phyloP scores from a whole-genome alignment of 805 yeast species.

The Metschnikowia amazonensis region DNA sequence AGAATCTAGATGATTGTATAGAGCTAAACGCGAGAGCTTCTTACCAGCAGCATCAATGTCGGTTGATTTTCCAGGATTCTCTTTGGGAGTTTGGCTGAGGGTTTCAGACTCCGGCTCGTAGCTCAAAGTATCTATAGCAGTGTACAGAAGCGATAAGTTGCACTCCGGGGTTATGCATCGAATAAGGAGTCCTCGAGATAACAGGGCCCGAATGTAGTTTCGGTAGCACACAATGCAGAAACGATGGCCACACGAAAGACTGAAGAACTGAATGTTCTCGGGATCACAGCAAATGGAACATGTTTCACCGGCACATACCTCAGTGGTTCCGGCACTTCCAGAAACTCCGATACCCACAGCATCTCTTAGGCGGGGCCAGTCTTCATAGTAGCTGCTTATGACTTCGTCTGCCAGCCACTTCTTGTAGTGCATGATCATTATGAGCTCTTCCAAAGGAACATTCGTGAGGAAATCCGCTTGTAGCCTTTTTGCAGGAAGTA shows the following conservation, averaged over 20 bases:
- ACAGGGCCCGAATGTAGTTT: slow-evolving; percentile 50
- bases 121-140: slow-evolving; percentile 30
- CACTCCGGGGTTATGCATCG: slow-evolving; percentile 67
- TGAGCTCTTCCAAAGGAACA: slow-evolving; percentile 28
- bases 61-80: not conserved
- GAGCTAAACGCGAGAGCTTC: not conserved
- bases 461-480: slow-evolving; percentile 24
- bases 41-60: not conserved
- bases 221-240: slow-evolving; percentile 69
- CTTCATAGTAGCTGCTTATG: slow-evolving; percentile 34
- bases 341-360: slow-evolving; percentile 26
- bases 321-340: not conserved
- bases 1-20: not conserved
- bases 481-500: slow-evolving; percentile 23
- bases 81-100: not conserved
- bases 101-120: not conserved
- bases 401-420: slow-evolving; percentile 41
- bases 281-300: slow-evolving; percentile 78
- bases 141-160: slow-evolving; percentile 37
- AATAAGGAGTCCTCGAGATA: slow-evolving; percentile 44
- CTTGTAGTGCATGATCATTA: slow-evolving; percentile 34
- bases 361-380: slow-evolving; percentile 23
- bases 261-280: slow-evolving; percentile 34
- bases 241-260: slow-evolving; percentile 64
- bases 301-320: slow-evolving; percentile 22